Percentiles rank a stretch among this genome's conserved stretches.
Conservation (phyloP, 257 asterid genomes). For the Striga asiatica region DNA sequence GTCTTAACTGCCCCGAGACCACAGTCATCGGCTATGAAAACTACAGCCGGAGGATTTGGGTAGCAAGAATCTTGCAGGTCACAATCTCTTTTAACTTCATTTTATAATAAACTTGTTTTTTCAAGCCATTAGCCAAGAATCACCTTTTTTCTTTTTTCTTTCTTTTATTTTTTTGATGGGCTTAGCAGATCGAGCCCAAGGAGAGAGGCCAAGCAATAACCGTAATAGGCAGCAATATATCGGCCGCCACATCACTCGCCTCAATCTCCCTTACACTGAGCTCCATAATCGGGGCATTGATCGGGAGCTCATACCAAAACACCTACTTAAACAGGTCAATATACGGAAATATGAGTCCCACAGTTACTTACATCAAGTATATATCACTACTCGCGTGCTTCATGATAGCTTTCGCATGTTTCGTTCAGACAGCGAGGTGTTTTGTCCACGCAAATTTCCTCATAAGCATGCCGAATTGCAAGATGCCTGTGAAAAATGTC, state of each 20-base stretch:
- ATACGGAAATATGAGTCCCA: conserved; percentile 33
- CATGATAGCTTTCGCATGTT: conserved; percentile 37
- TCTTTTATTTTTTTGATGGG: neutral
- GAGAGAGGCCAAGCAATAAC: conserved; percentile 33
- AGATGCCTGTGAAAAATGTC: conserved; percentile 23
- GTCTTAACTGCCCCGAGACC: conserved; percentile 30
- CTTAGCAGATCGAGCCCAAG: conserved; percentile 28
- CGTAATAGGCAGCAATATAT: conserved; percentile 25
- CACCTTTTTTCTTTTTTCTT: neutral
- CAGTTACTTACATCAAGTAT: conserved; percentile 26
- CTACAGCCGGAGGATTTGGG: conserved; percentile 48
- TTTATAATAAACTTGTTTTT: neutral
- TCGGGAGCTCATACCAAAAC: conserved; percentile 28
- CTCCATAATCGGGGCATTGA: conserved; percentile 45
- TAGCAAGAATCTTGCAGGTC: conserved; percentile 49
- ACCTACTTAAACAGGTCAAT: conserved; percentile 20
- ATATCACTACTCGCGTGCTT: conserved; percentile 30
- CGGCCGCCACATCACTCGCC: conserved; percentile 39
- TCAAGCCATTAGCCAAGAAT: neutral
- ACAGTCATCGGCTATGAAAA: conserved; percentile 57
- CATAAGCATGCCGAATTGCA: conserved; percentile 37
- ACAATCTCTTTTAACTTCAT: neutral
- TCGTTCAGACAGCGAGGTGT: conserved; percentile 34
- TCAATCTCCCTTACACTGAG: conserved; percentile 36
- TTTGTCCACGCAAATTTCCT: conserved; percentile 40